Evolutionary conservation across 768 basidiomycete species (phyloP), one percentile per base, ranked within the genome.

Genomic region (Cyathus striatus): DNA sequence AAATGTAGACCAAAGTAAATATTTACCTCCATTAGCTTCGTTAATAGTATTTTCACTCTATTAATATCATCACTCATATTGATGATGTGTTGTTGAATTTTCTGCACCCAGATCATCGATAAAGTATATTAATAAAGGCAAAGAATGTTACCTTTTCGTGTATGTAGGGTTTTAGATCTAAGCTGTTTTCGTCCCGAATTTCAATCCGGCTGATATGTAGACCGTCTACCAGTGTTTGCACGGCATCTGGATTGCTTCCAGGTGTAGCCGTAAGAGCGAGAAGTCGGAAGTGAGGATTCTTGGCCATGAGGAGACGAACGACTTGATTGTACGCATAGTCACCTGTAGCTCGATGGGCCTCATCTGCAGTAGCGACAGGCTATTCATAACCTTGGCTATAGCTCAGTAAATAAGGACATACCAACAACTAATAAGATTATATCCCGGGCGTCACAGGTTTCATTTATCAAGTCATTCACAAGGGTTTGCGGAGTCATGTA

Each of bases 401-500:
- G n/a, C n/a, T n/a, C n/a, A n/a, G n/a, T n/a, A 46, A 16, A 39
- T 13, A 38, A 18, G 12, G 22, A 13, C 73, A 34, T 47, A 87
- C 95, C 95, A 41, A 98, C 73, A 21, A 99, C 93, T 9, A 96
- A 64, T 27, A 96, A 78, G 22, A 95, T 72, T 20, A 99, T 85
- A 54, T 92, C 86, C 23, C 69, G 61, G 0, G 82, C 73, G 54
- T 98, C 89, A 53, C 91, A 86, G 22, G 72, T 79, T 30, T 82
- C 83, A 1, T 72, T 76, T 5, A 63, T 64, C 17, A 98, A 67
- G 57, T 99, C 96, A 47, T 95, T 95, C 46, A 87, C 70, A 18
- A 98, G 72, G 0, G 95, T 97, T 58, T 98, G 96, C 0, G 94
- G 92, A 0, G 94, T 97, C 82, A 94, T 92, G 57, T 90, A 97